Conservation (phyloP, 441 rosid genomes). For the Manihot esculenta region DNA sequence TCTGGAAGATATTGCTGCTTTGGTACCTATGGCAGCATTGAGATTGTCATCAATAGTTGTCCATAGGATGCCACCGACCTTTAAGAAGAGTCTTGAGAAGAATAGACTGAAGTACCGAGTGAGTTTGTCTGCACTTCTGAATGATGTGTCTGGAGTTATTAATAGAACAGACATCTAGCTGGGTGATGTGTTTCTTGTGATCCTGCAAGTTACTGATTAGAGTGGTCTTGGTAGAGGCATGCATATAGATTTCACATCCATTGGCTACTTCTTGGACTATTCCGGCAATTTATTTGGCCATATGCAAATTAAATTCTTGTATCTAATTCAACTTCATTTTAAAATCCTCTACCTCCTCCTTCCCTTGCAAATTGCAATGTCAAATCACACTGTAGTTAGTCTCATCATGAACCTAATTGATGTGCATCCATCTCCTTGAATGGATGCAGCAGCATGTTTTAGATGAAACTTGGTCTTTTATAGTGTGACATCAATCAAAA, state of each 20-base stretch:
- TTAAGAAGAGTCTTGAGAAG: conserved; percentile 37
- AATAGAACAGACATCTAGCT: background rate
- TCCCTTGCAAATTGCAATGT: background rate
- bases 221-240: background rate
- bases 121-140: conserved; percentile 31
- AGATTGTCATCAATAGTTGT: conserved; percentile 51
- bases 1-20: conserved; percentile 43
- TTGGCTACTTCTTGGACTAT: background rate
- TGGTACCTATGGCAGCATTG: conserved; percentile 78
- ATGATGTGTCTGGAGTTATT: background rate
- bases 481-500: background rate
- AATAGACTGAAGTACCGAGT: conserved; percentile 31
- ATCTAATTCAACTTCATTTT: background rate
- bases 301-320: background rate
- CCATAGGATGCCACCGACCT: conserved; percentile 53
- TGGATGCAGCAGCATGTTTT: background rate
- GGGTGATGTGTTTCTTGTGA: background rate
- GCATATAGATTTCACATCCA: background rate
- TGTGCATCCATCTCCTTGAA: no score
- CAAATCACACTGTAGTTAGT: background rate
- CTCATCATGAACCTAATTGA: background rate
- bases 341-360: background rate
- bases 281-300: background rate
- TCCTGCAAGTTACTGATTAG: background rate
- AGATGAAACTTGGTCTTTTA: background rate